These are phyloP conservation scores for Penicillium sclerotigenum DNA, from an alignment of 2,329 filamentous ascomycete species.

Conservation along the genomic window DNA sequence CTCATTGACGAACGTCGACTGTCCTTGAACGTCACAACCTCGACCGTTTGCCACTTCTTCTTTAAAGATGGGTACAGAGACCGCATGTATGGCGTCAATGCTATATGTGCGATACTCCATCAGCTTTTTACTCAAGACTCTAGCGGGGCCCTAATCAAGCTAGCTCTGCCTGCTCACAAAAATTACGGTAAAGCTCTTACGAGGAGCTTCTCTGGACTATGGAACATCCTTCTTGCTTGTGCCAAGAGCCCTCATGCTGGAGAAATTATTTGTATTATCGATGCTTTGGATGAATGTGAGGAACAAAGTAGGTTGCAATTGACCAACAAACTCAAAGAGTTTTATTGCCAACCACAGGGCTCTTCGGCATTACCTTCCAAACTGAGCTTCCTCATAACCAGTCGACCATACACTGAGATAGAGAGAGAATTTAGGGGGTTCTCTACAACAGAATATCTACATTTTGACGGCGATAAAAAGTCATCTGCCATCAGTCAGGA, in stretches of 20 bases:
- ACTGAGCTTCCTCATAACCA: conserved; percentile 4
- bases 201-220: neutral
- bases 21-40: conserved; percentile 15
- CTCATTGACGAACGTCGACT: conserved; percentile 31
- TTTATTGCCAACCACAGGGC: neutral
- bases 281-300: conserved; percentile 1
- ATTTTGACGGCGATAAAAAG: neutral
- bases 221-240: neutral
- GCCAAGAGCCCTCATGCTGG: neutral
- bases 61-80: conserved; percentile 30
- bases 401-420: neutral
- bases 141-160: neutral
- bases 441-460: neutral
- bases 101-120: neutral
- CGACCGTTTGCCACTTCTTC: conserved; percentile 36
- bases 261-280: neutral
- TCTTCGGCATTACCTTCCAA: neutral
- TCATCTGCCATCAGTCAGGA: neutral
- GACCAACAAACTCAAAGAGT: neutral
- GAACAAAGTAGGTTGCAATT: neutral
- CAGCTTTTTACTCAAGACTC: neutral
- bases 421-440: neutral
- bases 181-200: neutral
- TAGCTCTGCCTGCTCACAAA: neutral
- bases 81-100: conserved; percentile 12